Evolutionary conservation across 495 filamentous ascomycete genomes (phyloP), one percentile per base, ranked within the genome.

Genomic region (Lophiotrema nucula): DNA sequence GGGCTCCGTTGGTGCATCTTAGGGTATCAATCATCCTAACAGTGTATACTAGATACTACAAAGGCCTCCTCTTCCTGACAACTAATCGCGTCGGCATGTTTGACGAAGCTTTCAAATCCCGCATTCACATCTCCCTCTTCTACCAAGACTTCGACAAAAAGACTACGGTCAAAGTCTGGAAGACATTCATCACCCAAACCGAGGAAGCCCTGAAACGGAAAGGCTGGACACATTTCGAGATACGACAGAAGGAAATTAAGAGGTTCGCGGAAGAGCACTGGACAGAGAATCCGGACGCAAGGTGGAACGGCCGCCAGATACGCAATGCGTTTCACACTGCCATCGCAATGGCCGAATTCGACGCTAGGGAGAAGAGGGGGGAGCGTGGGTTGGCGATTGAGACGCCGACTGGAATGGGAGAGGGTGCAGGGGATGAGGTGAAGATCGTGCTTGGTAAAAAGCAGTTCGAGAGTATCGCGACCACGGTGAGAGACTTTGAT

Each of bases 111-210:
- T 54, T 67, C 31, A 58, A 57, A 42, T 53, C 50, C 13, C 60
- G 73, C 13, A 67, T 77, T 28, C 70, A 76, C 54, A 63, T 76
- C 27, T 68, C 69, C 10, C 66, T 76, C 4, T 60, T 62, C 28
- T 76, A 23, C 35, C 21, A n/a, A 11, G 6, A 54, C 4, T 27
- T 54, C 22, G 39, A 54, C 24, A 6, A 21, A 4, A 26, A 39
- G 31, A 23, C 4, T 2, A 47, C 41, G 25, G 25, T 31, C 25
- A 12, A 25, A 8, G 16, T 28, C 1, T 49, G 16, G 4, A 21
- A 52, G 22, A 47, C 21, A 2, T 24, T 11, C 23, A 57, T 57
- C 21, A 23, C 21, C 21, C 42, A 39, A 22, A 48, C 13, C 4
- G 43, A 46, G 15, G 22, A 4, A 13, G 4, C 3, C 2, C 4